These are phyloP conservation scores for Candida gorgasii DNA, from an alignment of 805 yeast species.

Conservation along the genomic window DNA sequence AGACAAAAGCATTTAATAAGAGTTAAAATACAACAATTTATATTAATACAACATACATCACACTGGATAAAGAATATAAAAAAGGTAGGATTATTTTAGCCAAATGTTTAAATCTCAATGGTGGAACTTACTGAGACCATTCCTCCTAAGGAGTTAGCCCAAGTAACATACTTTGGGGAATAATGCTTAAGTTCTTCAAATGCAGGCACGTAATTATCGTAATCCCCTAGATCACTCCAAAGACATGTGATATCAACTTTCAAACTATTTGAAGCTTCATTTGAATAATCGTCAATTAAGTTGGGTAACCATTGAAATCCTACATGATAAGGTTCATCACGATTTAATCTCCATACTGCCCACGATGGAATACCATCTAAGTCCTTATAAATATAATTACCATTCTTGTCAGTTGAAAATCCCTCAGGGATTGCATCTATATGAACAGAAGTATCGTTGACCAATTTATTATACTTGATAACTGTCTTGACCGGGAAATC, in stretches of 20 bases:
- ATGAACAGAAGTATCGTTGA: constrained; percentile 6
- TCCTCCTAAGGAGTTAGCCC: constrained; percentile 69
- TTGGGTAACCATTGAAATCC: constrained; percentile 79
- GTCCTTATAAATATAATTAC: constrained; percentile 52
- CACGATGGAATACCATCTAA: constrained; percentile 64
- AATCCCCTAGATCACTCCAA: constrained; percentile 71
- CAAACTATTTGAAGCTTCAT: constrained; percentile 34
- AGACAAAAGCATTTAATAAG: not conserved
- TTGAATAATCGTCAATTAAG: constrained; percentile 38
- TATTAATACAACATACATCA: constrained; percentile 1
- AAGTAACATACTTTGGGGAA: constrained; percentile 63
- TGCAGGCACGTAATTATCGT: constrained; percentile 57
- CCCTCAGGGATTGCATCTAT: constrained; percentile 43
- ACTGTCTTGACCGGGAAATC: constrained; percentile 66
- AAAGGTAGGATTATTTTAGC: too few species aligned
- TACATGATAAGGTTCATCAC: constrained; percentile 58
- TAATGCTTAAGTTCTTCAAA: constrained; percentile 67
- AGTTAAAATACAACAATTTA: not conserved
- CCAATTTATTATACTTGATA: constrained; percentile 43
- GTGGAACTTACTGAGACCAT: constrained; percentile 58
- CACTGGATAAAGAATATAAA: not conserved
- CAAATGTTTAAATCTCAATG: constrained; percentile 41
- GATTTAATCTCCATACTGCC: constrained; percentile 63
- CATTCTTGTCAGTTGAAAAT: constrained; percentile 39
- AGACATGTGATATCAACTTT: constrained; percentile 65